These are phyloP conservation scores for Xylariales sp. DNA, from an alignment of 2,329 filamentous ascomycete species.

Conservation along the genomic window DNA sequence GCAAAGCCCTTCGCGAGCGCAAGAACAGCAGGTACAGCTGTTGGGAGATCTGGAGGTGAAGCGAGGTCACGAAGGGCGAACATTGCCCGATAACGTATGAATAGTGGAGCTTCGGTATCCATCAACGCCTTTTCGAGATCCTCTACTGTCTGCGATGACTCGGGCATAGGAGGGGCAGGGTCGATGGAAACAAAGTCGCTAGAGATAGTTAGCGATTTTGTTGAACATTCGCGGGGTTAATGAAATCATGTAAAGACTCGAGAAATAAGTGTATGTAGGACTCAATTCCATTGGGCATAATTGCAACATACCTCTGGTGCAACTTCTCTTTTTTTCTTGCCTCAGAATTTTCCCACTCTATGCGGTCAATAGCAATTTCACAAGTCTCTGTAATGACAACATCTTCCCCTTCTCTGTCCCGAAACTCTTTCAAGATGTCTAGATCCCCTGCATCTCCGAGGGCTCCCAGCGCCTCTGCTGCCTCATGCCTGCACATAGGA, in stretches of 20 bases:
- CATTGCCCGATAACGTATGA: slow-evolving; percentile 95
- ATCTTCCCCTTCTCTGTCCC: slow-evolving; percentile 71
- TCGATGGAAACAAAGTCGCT: slow-evolving; percentile 96
- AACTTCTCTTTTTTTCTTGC: slow-evolving; percentile 70
- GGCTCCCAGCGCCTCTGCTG: slow-evolving; percentile 89
- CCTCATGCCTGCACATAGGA: slow-evolving; percentile 93
- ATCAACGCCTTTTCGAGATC: slow-evolving; percentile 74
- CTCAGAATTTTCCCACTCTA: slow-evolving; percentile 85
- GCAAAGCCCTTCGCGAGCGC: slow-evolving; percentile 81
- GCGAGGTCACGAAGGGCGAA: slow-evolving; percentile 93
- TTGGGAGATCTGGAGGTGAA: slow-evolving; percentile 86
- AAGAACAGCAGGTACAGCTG: slow-evolving; percentile 79
- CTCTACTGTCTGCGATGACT: slow-evolving; percentile 64
- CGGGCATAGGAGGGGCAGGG: slow-evolving; percentile 82
- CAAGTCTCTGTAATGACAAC: slow-evolving; percentile 90
- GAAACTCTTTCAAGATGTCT: slow-evolving; percentile 65
- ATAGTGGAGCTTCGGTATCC: slow-evolving; percentile 74
- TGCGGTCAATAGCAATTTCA: slow-evolving; percentile 91
- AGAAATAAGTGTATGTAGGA: too few relatives aligned
- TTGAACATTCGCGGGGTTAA: too few relatives aligned
- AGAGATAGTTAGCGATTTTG: slow-evolving; percentile 23
- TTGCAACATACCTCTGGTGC: slow-evolving; percentile 65
- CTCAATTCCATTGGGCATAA: too few relatives aligned
- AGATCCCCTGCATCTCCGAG: slow-evolving; percentile 73
- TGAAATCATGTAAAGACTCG: too few relatives aligned